Conservation (phyloP, 257 asterid genomes). For the Nicotiana obtusifolia region DNA sequence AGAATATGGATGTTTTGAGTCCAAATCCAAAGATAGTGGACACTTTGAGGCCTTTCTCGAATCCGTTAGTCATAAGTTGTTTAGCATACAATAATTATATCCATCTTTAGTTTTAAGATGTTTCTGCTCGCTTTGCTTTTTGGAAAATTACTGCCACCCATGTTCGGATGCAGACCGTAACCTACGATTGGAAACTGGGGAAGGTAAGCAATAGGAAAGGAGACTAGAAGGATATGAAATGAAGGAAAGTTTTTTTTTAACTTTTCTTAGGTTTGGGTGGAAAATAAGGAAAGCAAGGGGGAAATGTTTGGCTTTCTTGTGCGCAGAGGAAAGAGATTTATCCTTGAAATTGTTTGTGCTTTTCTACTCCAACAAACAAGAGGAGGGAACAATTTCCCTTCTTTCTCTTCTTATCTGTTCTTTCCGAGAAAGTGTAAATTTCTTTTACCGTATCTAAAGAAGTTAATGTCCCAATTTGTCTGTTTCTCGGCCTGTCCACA, state of each 20-base stretch:
- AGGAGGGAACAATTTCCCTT: not conserved
- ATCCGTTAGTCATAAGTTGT: too few species aligned
- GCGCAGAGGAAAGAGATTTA: not conserved
- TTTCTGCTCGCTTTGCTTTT: not conserved
- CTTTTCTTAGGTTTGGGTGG: not conserved
- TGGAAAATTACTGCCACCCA: not conserved
- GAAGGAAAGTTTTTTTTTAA: not conserved
- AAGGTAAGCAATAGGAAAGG: too few species aligned
- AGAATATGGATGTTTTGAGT: too few species aligned
- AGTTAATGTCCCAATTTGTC: not conserved
- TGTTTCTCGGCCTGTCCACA: constrained; percentile 11
- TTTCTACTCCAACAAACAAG: not conserved
- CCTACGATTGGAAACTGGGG: not conserved
- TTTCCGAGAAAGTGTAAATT: not conserved
- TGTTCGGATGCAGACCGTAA: not conserved
- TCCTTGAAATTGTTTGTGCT: not conserved
- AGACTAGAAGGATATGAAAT: not conserved
- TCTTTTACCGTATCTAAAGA: not conserved
- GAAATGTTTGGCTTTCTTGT: not conserved
- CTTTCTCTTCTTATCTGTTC: not conserved
- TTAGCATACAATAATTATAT: too few species aligned
- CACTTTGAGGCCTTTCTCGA: too few species aligned
- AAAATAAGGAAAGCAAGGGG: not conserved
- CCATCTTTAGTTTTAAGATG: too few species aligned
- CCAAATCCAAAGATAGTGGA: too few species aligned